These are phyloP conservation scores for Botrytis fabae DNA, from an alignment of 2,329 filamentous ascomycete species.

Conservation along the genomic window DNA sequence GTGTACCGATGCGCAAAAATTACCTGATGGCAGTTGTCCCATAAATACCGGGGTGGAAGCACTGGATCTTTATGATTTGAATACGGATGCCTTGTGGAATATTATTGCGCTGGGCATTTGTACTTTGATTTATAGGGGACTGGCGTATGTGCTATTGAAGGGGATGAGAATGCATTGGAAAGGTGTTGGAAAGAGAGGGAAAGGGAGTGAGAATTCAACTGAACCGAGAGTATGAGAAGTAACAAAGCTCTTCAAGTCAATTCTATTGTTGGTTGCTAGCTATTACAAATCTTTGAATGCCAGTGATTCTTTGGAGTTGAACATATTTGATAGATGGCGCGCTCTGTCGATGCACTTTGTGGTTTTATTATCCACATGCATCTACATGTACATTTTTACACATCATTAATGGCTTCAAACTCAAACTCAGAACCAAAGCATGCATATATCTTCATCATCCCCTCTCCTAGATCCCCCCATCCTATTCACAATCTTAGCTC, in stretches of 20 bases:
- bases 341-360: neutral
- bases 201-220: neutral
- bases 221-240: neutral
- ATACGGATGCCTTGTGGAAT: slow-evolving; percentile 61
- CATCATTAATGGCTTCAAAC: neutral
- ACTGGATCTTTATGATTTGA: slow-evolving; percentile 64
- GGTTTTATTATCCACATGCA: neutral
- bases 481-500: neutral
- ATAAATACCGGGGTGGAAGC: slow-evolving; percentile 68
- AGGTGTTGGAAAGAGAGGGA: neutral
- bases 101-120: slow-evolving; percentile 63
- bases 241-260: neutral
- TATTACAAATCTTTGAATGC: neutral
- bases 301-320: neutral
- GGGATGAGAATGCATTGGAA: slow-evolving; percentile 54
- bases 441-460: neutral
- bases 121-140: slow-evolving; percentile 63
- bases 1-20: slow-evolving; percentile 59
- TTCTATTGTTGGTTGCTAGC: neutral
- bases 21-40: slow-evolving; percentile 62
- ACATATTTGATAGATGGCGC: neutral
- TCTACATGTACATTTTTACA: neutral
- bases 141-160: slow-evolving; percentile 61
- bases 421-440: neutral
- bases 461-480: neutral